Conservation (phyloP, 2,329 filamentous ascomycete genomes). For the Hymenoscyphus occultus region DNA sequence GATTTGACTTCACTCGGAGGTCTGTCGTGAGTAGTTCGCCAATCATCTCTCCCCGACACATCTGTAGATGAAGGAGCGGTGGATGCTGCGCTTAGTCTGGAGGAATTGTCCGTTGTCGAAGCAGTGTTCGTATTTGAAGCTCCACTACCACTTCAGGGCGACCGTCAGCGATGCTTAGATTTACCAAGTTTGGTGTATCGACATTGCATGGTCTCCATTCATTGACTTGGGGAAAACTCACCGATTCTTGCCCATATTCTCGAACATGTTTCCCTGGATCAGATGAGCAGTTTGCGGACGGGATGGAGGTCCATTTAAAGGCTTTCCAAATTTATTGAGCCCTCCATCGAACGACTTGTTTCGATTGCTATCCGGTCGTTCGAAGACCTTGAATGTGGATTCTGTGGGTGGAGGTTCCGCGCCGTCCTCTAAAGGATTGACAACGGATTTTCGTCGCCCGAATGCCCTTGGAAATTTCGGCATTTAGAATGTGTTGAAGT, state of each 20-base stretch:
- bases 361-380: slow-evolving; percentile 26
- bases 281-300: slow-evolving; percentile 28
- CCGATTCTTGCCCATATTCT: slow-evolving; percentile 35
- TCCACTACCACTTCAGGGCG: slow-evolving; percentile 36
- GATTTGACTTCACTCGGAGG: slow-evolving; percentile 34
- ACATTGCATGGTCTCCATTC: background rate
- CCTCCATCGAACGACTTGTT: slow-evolving; percentile 36
- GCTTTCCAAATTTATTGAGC: slow-evolving; percentile 28
- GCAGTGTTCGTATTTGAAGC: slow-evolving; percentile 37
- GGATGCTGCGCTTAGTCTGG: slow-evolving; percentile 36
- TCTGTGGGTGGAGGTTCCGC: slow-evolving; percentile 22
- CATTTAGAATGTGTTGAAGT: slow-evolving; percentile 33
- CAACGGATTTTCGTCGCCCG: slow-evolving; percentile 36
- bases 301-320: slow-evolving; percentile 13
- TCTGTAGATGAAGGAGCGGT: slow-evolving; percentile 37
- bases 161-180: slow-evolving; percentile 19
- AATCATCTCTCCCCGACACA: slow-evolving; percentile 30
- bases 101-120: slow-evolving; percentile 38
- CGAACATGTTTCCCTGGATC: slow-evolving; percentile 37
- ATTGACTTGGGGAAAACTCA: slow-evolving; percentile 24
- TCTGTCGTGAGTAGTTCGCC: slow-evolving; percentile 33
- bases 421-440: slow-evolving; percentile 32
- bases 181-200: background rate
- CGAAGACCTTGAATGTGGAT: slow-evolving; percentile 37
- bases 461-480: slow-evolving; percentile 37